Evolutionary conservation across 768 basidiomycete species (phyloP), one percentile per base, ranked within the genome.

Genomic region (Suillus bovinus): DNA sequence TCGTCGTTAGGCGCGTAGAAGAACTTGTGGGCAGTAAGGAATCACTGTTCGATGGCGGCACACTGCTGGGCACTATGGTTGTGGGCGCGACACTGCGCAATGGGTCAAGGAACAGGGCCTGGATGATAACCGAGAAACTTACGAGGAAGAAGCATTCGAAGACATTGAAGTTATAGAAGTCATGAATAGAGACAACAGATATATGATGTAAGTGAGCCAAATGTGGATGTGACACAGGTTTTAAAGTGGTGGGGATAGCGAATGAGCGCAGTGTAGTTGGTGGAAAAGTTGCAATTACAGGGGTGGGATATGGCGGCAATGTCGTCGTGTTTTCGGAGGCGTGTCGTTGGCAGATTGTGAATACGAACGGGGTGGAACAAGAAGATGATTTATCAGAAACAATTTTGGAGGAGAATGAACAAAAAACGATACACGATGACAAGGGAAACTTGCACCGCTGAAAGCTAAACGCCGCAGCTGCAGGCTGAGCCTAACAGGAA

Each of bases 241-340:
- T 69, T 54, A 4, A 24, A 13, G 64, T 56, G 4, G 71, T 56
- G 24, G 70, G 58, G 27, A 68, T 55, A 38, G 69, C 53, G 34
- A 71, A 70, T 56, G 74, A 68, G 22, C 68, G 59, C 16, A 68
- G 62, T 22, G 72, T 62, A 44, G 69, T 64, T 41, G 67, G 63
- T 20, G 73, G 67, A 29, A 70, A 60, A 22, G 65, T 61, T 24
- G 68, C 34, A 49, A 61, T 56, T 41, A 62, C 46, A 22, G 66
- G 27, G 54, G 63, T 31, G 42, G 62, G 50, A 64, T 50, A 61
- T 24, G 46, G 58, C 58, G 69, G 56, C 41, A 67, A 56, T 20
- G 39, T 56, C 11, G 38, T 39, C 16, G 11, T 11, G 5, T 58
- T 36, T 47, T 56, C 57, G 60, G 31, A 61, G 58, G 65, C 49